Percentiles rank a stretch among this genome's conserved stretches.
phyloP scores from a whole-genome alignment of 441 rosid genomes.

The Erodium moschatum region DNA sequence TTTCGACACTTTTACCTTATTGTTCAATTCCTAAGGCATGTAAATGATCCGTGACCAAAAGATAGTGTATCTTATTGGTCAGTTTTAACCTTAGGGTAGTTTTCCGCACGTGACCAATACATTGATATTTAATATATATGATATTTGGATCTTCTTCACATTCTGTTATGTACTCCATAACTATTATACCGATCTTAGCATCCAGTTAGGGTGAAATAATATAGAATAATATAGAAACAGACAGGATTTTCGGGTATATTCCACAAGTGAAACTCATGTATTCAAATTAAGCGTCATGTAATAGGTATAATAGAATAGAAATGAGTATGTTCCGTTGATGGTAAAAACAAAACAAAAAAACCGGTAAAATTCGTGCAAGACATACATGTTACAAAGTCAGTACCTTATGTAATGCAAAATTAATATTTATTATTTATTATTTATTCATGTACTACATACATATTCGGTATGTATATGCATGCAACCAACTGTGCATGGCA shows the following conservation, averaged over 20 bases:
- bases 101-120: too few species aligned
- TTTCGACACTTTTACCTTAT: too few species aligned
- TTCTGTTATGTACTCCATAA: not conserved
- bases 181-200: not conserved
- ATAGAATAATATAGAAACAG: not conserved
- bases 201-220: not conserved
- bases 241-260: not conserved
- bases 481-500: too few species aligned
- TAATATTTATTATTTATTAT: too few species aligned
- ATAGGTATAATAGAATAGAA: not conserved
- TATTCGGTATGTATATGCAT: not conserved
- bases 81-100: too few species aligned
- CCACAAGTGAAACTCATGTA: not conserved
- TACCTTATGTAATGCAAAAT: not conserved
- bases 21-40: too few species aligned
- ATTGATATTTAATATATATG: not conserved
- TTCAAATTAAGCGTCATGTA: not conserved
- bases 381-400: not conserved
- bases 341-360: too few species aligned
- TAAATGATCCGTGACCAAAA: too few species aligned
- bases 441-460: too few species aligned
- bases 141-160: not conserved
- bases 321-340: not conserved
- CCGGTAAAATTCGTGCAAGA: not conserved
- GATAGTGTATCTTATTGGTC: too few species aligned